Evolutionary conservation across 768 basidiomycete genomes (phyloP), one percentile per base, ranked within the genome.

Genomic region (Lepiota venenata): DNA sequence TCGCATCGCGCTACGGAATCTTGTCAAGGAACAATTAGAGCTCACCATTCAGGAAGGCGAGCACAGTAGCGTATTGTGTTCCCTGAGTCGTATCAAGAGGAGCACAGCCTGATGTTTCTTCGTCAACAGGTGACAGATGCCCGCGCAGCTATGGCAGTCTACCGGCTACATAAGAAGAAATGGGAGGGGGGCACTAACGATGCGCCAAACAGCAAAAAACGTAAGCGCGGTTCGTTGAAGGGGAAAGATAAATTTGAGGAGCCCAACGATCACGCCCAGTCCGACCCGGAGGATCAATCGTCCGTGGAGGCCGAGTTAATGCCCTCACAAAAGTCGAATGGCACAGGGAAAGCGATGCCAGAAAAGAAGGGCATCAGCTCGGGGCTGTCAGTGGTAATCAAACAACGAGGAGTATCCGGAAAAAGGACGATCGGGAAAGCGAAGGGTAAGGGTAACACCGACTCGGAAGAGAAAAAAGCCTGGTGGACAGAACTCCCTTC

Each of bases 101-200:
- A 20, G 16, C n/a, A 37, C 40, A 15, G 16, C 15, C 35, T 38
- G 21, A 43, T 11, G 56, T 41, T 37, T 27, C 32, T 37, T 1
- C 40, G 39, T 21, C 49, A 40, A 20, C 55, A 97, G 95, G 85
- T 98, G 4, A 90, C 83, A 15, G 95, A 98, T 66, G 93, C 95
- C 0, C 80, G 95, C 48, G 96, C 95, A 0, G 91, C 94, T 0
- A 97, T 99, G 93, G 95, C 93, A 0, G 74, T 98, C 37, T 98
- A 89, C 67, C 80, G 93, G 6, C 64, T 95, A 15, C 79, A 94
- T 67, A 85, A 88, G 60, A 84, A 83, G 48, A 77, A 82, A 44
- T 98, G 92, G 92, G 95, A 98, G 60, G 76, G 75, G 54, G 44
- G 41, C 7, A 18, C 7, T 39, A 15, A 12, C 4, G 46, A 56